Conservation (phyloP, 352 stramenopile genomes). For the Globisporangium spinosum region DNA sequence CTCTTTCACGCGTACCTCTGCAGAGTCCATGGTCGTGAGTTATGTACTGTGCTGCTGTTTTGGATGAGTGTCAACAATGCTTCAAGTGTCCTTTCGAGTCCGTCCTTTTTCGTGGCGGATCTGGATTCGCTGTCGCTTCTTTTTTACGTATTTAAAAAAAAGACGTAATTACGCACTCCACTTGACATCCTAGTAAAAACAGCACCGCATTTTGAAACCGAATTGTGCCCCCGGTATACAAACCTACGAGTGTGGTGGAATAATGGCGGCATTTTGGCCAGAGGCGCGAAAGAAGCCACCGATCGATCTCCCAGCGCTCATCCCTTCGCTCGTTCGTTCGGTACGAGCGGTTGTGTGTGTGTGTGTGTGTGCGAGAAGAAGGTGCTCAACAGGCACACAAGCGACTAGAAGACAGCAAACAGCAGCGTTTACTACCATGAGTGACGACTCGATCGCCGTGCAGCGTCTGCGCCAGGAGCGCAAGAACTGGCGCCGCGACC, state of each 20-base stretch:
- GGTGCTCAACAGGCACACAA: background rate
- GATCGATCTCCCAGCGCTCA: background rate
- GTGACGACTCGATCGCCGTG: slow-evolving; percentile 87
- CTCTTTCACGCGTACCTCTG: slow-evolving; percentile 26
- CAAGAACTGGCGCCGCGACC: slow-evolving; percentile 93
- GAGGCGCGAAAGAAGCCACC: slow-evolving; percentile 10
- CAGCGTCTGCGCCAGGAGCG: slow-evolving; percentile 90
- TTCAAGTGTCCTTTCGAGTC: slow-evolving; percentile 9
- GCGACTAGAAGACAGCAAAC: background rate
- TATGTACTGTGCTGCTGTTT: background rate
- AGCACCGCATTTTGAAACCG: background rate
- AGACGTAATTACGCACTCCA: slow-evolving; percentile 19
- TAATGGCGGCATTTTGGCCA: background rate
- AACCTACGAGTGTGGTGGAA: background rate
- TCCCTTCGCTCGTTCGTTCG: background rate
- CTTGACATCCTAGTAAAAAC: slow-evolving; percentile 5
- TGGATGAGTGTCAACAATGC: background rate
- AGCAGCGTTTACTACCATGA: slow-evolving; percentile 34
- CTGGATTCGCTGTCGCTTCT: background rate
- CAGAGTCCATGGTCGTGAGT: slow-evolving; percentile 35
- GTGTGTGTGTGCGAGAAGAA: background rate
- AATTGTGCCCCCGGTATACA: background rate
- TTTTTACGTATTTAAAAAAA: slow-evolving; percentile 8
- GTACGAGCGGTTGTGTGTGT: background rate
- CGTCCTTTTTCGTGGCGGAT: background rate